Base-by-base conservation (phyloP, 768 basidiomycete species). In the Pleurotus pulmonarius region DNA sequence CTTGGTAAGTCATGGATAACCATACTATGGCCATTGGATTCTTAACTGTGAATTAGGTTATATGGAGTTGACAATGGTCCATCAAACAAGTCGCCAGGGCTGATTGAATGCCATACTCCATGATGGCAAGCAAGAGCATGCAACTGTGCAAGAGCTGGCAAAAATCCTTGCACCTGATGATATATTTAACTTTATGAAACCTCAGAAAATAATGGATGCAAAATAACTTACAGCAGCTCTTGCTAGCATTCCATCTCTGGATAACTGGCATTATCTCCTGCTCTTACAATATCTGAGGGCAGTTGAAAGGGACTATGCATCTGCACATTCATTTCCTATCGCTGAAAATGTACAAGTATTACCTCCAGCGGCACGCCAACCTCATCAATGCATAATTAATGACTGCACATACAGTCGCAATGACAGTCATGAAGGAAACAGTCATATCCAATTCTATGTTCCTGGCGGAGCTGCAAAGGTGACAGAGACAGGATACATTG, bases 361-460 rank as follows among this genome's bases (percentile, higher is more conserved):
- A n/a, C 61, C 67, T 34, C 60, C 61, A n/a, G 26, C 44, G n/a
- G 64, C 56, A 39, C 18, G 53, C 43, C 18, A 24, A 0, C 59
- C 56, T 29, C n/a, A 29, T 15, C 59, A 63, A 12, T 45, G 63
- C 12, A 49, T 59, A 26, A 41, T 58, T 29, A 57, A 45, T 47
- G 55, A 63, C 15, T 48, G 47, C 4, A 59, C 53, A 4, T 68
- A 63, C 41, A 63, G 65, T 53, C 60, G 63, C 45, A 46, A 54
- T 8, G 53, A 45, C 2, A 60, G 60, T 40, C 60, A 64, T 41
- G n/a, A 55, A 55, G 64, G 61, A 2, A 65, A 63, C 44, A 64
- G 64, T 60, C 59, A 60, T 24, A 63, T 66, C 39, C 63, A 64
- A 34, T 64, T 62, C 43, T 56, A 58, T 24, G 49, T 61, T 47